Evolutionary conservation across 768 basidiomycete genomes (phyloP).

Genomic region (Agaricus subrufescens): DNA sequence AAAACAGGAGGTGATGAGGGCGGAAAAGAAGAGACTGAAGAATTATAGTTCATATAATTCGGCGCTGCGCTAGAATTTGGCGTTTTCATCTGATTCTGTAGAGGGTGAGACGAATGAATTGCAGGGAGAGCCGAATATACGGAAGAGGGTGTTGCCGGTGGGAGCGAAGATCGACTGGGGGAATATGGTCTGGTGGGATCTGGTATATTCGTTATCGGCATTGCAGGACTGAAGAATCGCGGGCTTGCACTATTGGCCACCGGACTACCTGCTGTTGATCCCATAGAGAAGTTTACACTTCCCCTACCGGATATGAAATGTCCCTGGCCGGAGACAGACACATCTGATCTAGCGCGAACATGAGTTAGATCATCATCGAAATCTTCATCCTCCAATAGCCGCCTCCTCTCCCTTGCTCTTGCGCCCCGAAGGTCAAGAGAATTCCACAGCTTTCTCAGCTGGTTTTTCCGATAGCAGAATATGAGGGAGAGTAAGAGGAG

Average conservation of each 20-base stretch:
- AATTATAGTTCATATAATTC: too few species aligned
- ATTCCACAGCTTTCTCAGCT: constrained; percentile 1
- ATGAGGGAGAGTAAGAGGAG: constrained; percentile 8
- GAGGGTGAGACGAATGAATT: too few species aligned
- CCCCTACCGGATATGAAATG: background rate
- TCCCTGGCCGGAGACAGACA: background rate
- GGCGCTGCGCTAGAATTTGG: too few species aligned
- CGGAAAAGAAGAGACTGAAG: background rate
- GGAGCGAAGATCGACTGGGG: too few species aligned
- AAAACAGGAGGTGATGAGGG: constrained; percentile 24
- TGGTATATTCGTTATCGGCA: too few species aligned
- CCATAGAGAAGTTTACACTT: constrained; percentile 5
- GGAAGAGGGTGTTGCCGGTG: too few species aligned
- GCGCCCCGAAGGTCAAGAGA: background rate
- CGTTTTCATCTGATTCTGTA: too few species aligned
- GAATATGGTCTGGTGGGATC: too few species aligned
- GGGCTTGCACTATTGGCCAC: background rate
- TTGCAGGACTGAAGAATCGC: background rate
- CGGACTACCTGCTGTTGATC: background rate
- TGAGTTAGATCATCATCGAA: constrained; percentile 10
- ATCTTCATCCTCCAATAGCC: constrained; percentile 13
- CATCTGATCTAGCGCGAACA: background rate
- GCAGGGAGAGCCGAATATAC: too few species aligned
- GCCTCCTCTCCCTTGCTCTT: constrained; percentile 9
- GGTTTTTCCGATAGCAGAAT: constrained; percentile 8